Conservation (phyloP, 2,329 filamentous ascomycete species). For the Pyricularia grisea region DNA sequence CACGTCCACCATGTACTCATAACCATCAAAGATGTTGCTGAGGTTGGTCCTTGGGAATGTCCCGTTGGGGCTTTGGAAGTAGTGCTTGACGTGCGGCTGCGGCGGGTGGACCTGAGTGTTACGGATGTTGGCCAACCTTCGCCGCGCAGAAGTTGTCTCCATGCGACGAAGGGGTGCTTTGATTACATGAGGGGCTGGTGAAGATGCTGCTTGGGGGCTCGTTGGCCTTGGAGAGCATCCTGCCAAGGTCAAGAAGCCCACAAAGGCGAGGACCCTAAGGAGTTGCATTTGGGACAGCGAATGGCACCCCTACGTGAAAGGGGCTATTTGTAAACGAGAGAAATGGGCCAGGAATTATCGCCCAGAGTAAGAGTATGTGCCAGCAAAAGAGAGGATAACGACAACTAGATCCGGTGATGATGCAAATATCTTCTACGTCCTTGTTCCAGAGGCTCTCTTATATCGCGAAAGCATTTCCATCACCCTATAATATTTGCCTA, state of each 20-base stretch:
- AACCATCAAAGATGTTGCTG: slow-evolving; percentile 4
- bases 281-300: background rate
- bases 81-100: background rate
- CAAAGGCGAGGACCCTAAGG: background rate
- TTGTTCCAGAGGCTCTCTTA: background rate
- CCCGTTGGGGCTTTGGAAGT: background rate
- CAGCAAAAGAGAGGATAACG: background rate
- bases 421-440: background rate
- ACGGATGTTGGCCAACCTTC: background rate
- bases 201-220: background rate
- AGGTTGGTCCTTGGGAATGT: background rate
- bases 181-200: background rate
- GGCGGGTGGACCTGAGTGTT: background rate
- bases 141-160: background rate
- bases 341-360: background rate
- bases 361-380: background rate
- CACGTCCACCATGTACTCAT: slow-evolving; percentile 4
- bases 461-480: background rate
- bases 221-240: background rate
- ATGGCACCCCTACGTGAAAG: background rate
- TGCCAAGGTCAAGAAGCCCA: background rate
- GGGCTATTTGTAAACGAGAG: background rate
- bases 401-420: background rate
- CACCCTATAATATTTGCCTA: background rate
- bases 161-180: slow-evolving; percentile 1